phyloP scores from a whole-genome alignment of 164 flowering plant species.

The grape (Vitis vinifera) region DNA sequence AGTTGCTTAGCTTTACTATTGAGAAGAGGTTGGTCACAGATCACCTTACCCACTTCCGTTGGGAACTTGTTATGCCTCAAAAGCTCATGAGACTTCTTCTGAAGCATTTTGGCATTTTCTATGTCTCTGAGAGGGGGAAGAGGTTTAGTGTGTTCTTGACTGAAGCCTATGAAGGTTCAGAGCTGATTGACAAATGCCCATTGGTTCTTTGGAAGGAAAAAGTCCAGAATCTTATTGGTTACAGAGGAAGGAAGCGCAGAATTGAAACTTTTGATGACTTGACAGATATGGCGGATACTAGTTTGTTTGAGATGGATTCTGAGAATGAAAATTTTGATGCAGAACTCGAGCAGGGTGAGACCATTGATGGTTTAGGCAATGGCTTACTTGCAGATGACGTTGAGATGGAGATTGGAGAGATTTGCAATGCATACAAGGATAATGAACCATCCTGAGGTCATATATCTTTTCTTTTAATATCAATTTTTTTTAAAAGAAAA shows the following conservation, averaged over 20 bases:
- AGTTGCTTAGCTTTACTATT: slow-evolving; percentile 79
- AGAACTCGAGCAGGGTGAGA: slow-evolving; percentile 31
- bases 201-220: slow-evolving; percentile 90
- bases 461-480: neutral
- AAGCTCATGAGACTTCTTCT: slow-evolving; percentile 85
- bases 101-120: slow-evolving; percentile 90
- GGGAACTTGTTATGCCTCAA: slow-evolving; percentile 85
- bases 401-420: slow-evolving; percentile 63
- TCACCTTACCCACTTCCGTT: slow-evolving; percentile 79
- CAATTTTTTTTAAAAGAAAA: too few species aligned
- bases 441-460: slow-evolving; percentile 15
- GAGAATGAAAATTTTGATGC: slow-evolving; percentile 25
- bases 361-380: slow-evolving; percentile 27
- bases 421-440: slow-evolving; percentile 40
- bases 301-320: slow-evolving; percentile 31
- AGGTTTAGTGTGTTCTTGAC: slow-evolving; percentile 81
- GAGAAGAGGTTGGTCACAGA: slow-evolving; percentile 89
- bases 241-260: slow-evolving; percentile 58
- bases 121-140: slow-evolving; percentile 95
- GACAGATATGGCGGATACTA: slow-evolving; percentile 51
- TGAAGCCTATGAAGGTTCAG: slow-evolving; percentile 82
- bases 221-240: slow-evolving; percentile 57
- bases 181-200: slow-evolving; percentile 77
- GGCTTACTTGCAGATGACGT: slow-evolving; percentile 21
- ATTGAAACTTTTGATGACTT: slow-evolving; percentile 50